A percentile compares a stretch with the other conserved stretches of the same genome.
Conservation (phyloP, 768 basidiomycete species). For the Sporobolomyces pararoseus region DNA sequence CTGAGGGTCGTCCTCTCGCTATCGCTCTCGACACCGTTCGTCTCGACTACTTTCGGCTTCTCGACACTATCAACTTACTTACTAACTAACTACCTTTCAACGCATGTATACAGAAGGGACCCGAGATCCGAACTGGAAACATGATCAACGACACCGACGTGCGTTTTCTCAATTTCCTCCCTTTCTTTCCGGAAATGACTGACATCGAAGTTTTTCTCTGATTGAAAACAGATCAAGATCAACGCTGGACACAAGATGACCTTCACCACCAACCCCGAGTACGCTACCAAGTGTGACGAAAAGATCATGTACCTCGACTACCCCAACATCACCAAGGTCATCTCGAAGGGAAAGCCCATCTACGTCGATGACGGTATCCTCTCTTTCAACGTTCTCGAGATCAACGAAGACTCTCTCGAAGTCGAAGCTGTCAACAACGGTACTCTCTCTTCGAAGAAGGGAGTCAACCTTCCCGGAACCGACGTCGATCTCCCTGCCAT, state of each 20-base stretch:
- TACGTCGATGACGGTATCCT: slow-evolving; percentile 87
- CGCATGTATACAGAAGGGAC: slow-evolving; percentile 71
- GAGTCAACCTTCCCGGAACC: slow-evolving; percentile 98
- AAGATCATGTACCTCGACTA: slow-evolving; percentile 91
- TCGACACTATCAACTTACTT: no score
- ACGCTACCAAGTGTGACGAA: slow-evolving; percentile 72
- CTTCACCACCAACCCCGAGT: slow-evolving; percentile 76
- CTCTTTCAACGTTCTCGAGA: slow-evolving; percentile 44
- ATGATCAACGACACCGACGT: slow-evolving; percentile 85
- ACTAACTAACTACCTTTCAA: no score
- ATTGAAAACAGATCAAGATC: slow-evolving; percentile 63
- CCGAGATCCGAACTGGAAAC: slow-evolving; percentile 95
- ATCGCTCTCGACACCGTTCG: slow-evolving; percentile 92
- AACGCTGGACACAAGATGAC: slow-evolving; percentile 89
- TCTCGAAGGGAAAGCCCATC: slow-evolving; percentile 92
- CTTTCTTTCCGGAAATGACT: neutral
- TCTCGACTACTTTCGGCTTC: neutral
- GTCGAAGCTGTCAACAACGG: slow-evolving; percentile 92
- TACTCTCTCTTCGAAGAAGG: slow-evolving; percentile 89
- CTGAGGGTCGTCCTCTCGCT: slow-evolving; percentile 81
- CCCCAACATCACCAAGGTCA: slow-evolving; percentile 90
- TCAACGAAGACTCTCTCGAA: slow-evolving; percentile 61
- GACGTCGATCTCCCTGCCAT: slow-evolving; percentile 94
- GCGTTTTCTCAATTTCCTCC: slow-evolving; percentile 47
- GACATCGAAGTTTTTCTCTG: neutral